Evolutionary conservation across 139 green algal species (phyloP), one percentile per base, ranked within the genome.

Genomic region (Zygnema circumcarinatum): DNA sequence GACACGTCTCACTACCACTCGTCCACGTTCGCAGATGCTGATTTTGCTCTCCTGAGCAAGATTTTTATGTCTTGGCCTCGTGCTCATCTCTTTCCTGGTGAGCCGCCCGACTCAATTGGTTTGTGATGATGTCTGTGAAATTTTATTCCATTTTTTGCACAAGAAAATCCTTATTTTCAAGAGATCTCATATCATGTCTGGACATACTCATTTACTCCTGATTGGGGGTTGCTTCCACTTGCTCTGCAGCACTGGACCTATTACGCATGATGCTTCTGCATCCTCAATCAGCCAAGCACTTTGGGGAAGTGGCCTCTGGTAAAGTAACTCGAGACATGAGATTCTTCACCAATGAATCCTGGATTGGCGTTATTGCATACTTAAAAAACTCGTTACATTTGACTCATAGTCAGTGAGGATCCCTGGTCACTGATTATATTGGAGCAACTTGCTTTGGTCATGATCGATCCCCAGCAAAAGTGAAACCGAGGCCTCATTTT

Each of bases 181-280:
- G 29, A 29, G 29, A 29, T 72, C 29, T 29, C 29, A 29, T 72
- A 29, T 35, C 29, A 29, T 72, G 56, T 35, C 29, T 72, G 56
- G 29, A 29, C 29, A 35, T 72, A 29, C 29, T 72, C 56, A 35
- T 72, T 72, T 29, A 72, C 56, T 29, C 56, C 29, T 72, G 56
- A 29, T 72, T 29, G 29, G 29, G 29, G 29, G 56, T 29, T 29
- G 29, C 29, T 72, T 29, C 29, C 22, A n/a, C n/a, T n/a, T n/a
- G n/a, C 54, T 53, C 38, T 36, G 81, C 83, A 86, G 85, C 56
- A 68, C 52, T 90, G 76, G 85, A 90, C 76, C 16, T 86, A 16
- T 67, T 90, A 69, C 85, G 85, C 29, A 90, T 90, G 85, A 35
- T 90, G 76, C 16, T 87, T 47, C 47, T 90, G 52, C 75, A 90